Evolutionary conservation across 2,329 filamentous ascomycete genomes (phyloP).

Genomic region (Exophiala sp.): DNA sequence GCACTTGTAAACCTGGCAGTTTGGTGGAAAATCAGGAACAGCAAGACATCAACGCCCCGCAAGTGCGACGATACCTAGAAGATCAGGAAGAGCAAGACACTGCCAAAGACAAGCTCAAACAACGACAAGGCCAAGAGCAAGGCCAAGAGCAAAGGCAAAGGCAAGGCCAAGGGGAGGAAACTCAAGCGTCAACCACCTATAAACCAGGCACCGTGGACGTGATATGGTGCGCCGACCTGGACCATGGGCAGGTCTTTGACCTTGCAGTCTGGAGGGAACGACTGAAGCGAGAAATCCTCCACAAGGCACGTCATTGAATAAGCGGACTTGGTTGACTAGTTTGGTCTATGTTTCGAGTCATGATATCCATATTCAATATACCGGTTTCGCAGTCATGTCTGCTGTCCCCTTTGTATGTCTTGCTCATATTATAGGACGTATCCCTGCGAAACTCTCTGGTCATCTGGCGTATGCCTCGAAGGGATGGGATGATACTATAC

Average conservation of each 20-base stretch:
- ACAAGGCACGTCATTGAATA: background rate
- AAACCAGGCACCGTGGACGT: slow-evolving; percentile 3
- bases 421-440: no score
- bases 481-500: no score
- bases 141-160: background rate
- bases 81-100: background rate
- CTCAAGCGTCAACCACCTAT: background rate
- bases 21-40: slow-evolving; percentile 5
- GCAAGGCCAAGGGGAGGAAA: background rate
- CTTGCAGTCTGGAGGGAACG: slow-evolving; percentile 4
- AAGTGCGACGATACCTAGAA: slow-evolving; percentile 10
- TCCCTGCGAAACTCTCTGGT: no score
- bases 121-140: background rate
- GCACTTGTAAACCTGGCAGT: background rate
- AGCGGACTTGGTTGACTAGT: no score
- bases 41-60: slow-evolving; percentile 7
- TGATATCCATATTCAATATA: no score
- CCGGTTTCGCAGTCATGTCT: no score
- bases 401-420: no score
- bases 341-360: no score
- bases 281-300: slow-evolving; percentile 5
- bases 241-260: slow-evolving; percentile 11
- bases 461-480: no score
- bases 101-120: background rate
- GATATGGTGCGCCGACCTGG: slow-evolving; percentile 10